Evolutionary conservation across 805 yeast genomes (phyloP).

Genomic region (Ogataea nitratoaversa): DNA sequence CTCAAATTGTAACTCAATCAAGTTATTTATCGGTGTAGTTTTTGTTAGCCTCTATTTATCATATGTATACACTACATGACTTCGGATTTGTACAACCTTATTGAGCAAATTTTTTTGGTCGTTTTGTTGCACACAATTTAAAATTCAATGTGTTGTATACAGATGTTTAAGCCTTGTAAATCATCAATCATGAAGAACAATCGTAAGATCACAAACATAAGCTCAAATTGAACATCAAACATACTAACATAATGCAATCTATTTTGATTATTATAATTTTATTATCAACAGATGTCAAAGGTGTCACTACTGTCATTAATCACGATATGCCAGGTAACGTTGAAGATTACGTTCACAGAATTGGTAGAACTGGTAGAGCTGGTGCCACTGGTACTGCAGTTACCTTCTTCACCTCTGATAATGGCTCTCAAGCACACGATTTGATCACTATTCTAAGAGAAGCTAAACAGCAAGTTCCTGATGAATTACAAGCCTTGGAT

Average conservation of each 20-base stretch:
- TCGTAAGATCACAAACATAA: too few species aligned
- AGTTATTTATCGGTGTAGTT: slow-evolving; percentile 3
- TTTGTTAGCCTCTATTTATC: not conserved
- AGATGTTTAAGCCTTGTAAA: too few species aligned
- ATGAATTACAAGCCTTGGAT: slow-evolving; percentile 70
- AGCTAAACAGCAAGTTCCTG: slow-evolving; percentile 89
- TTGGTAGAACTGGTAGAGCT: slow-evolving; percentile 99
- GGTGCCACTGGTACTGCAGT: slow-evolving; percentile 95
- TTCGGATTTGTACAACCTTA: too few species aligned
- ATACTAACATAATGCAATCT: slow-evolving; percentile 10
- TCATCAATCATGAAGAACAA: too few species aligned
- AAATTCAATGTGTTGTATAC: too few species aligned
- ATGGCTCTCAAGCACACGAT: slow-evolving; percentile 85
- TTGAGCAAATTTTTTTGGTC: too few species aligned
- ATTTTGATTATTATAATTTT: slow-evolving; percentile 2
- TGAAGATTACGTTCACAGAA: slow-evolving; percentile 98
- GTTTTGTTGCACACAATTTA: too few species aligned
- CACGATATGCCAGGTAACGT: slow-evolving; percentile 97
- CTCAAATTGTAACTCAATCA: not conserved
- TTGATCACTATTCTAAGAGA: slow-evolving; percentile 86
- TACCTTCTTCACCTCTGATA: slow-evolving; percentile 86
- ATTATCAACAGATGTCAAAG: slow-evolving; percentile 79
- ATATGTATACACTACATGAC: too few species aligned
- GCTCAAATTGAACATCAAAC: too few species aligned
- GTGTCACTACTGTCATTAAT: slow-evolving; percentile 89